Evolutionary conservation across 306 rosid genomes (phyloP).

Genomic region (Glycine tomentella): DNA sequence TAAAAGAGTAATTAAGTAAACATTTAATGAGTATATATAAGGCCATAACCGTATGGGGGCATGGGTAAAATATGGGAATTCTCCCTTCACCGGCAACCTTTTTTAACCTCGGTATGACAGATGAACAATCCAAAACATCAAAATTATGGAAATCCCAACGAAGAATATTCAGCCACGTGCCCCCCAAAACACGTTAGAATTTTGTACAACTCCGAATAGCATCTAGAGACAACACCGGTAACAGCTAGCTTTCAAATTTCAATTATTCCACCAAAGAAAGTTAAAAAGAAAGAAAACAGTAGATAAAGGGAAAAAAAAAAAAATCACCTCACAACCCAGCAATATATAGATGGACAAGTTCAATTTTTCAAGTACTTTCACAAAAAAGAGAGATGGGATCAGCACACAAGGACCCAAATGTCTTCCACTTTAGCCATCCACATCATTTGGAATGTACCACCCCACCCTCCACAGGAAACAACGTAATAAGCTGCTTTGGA

Average conservation of each 20-base stretch:
- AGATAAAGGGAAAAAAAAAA: background rate
- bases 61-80: slow-evolving; percentile 9
- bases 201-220: slow-evolving; percentile 34
- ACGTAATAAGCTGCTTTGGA: slow-evolving; percentile 48
- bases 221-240: slow-evolving; percentile 29
- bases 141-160: slow-evolving; percentile 36
- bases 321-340: background rate
- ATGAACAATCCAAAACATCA: slow-evolving; percentile 7
- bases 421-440: slow-evolving; percentile 71
- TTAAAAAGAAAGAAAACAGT: background rate
- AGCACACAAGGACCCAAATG: slow-evolving; percentile 36
- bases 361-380: background rate
- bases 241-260: slow-evolving; percentile 31
- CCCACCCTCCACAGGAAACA: slow-evolving; percentile 31
- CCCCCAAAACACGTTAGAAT: background rate
- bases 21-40: too few species aligned
- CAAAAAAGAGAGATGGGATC: slow-evolving; percentile 45
- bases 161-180: slow-evolving; percentile 38
- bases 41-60: too few species aligned
- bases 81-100: too few species aligned
- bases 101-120: too few species aligned
- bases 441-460: slow-evolving; percentile 54
- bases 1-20: too few species aligned
- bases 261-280: slow-evolving; percentile 31
- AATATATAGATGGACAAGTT: slow-evolving; percentile 4